Base-by-base conservation (phyloP, 441 rosid genomes). In the Corymbia calophylla region DNA sequence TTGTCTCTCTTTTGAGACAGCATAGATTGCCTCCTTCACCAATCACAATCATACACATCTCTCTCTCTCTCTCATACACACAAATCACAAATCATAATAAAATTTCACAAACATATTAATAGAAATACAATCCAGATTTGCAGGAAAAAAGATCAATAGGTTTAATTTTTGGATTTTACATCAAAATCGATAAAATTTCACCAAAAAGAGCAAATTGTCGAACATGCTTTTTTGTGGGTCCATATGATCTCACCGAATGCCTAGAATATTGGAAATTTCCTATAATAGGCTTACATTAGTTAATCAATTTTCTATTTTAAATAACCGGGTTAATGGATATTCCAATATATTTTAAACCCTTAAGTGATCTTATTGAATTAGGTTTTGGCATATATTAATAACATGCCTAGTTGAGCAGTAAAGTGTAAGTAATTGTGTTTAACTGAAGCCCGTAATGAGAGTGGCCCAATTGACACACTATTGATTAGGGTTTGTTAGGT, bases 41-140 rank as follows among this genome's bases (percentile, higher is more conserved):
- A 0, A 29, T 19, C 66, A 58, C 15, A 14, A 0, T 29, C 70
- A 29, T 62, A 14, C 32, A 62, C 5, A 0, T 29, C 16, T 29
- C 16, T 29, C 31, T 62, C 31, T 62, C 31, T n/a, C 66, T 15
- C 32, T 5, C 1, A 7, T 17, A 29, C 68, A 29, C 4, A 29
- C 2, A 2, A 62, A 3, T 62, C 70, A 62, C 35, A 3, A 62
- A 62, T 62, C 17, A 62, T 62, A 6, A 14, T 29, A 62, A 62
- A 29, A 29, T 29, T 62, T 62, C 70, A 62, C 32, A 29, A 62
- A 62, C 68, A 29, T 62, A 62, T 27, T 62, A 62, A 27, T 62
- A 27, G 68, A 62, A 62, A 62, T 29, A 62, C 7, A 29, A 62
- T 29, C 1, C 2, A 2, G 35, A 62, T n/a, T 62, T 62, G 35